phyloP scores from a whole-genome alignment of 2,329 filamentous ascomycete species.

The Pyrenophora tritici-repentis region DNA sequence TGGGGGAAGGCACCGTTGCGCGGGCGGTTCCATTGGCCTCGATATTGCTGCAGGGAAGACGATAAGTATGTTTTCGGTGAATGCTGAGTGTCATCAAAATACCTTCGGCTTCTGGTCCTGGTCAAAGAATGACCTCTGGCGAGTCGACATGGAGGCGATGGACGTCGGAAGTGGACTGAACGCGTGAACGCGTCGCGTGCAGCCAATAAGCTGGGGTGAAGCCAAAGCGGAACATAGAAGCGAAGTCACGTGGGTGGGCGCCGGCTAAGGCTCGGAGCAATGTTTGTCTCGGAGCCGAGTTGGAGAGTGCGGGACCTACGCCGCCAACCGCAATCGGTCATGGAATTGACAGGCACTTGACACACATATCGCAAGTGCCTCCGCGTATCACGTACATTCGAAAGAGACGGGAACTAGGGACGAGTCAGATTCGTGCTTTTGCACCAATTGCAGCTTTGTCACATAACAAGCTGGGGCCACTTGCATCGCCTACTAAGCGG shows the following conservation, averaged over 20 bases:
- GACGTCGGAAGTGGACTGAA: constrained; percentile 11
- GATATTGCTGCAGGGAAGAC: constrained; percentile 25
- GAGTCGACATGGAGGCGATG: constrained; percentile 49
- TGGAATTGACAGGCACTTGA: constrained; percentile 1
- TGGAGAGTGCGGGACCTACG: background rate
- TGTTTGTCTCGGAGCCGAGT: background rate
- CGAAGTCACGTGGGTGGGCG: constrained; percentile 17
- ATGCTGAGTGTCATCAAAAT: constrained; percentile 4
- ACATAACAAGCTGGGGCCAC: constrained; percentile 24
- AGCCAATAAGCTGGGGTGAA: constrained; percentile 7
- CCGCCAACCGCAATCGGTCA: constrained; percentile 3
- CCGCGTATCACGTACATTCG: background rate
- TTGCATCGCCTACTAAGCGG: constrained; percentile 12
- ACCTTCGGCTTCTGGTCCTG: constrained; percentile 52
- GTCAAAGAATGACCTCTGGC: constrained; percentile 59
- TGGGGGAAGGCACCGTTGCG: constrained; percentile 36
- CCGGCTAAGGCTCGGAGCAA: background rate
- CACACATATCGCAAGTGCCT: background rate
- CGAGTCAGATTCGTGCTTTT: constrained; percentile 14
- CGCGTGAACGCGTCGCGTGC: constrained; percentile 24
- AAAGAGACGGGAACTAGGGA: background rate
- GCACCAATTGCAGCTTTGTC: constrained; percentile 17
- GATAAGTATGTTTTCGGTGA: constrained; percentile 11
- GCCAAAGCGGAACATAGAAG: constrained; percentile 5
- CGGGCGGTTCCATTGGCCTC: constrained; percentile 45